Percentiles rank a stretch among this genome's conserved stretches.
These are phyloP conservation scores for Fagopyrum esculentum DNA, from an alignment of 148 eudicot genomes.

Conservation along the genomic window DNA sequence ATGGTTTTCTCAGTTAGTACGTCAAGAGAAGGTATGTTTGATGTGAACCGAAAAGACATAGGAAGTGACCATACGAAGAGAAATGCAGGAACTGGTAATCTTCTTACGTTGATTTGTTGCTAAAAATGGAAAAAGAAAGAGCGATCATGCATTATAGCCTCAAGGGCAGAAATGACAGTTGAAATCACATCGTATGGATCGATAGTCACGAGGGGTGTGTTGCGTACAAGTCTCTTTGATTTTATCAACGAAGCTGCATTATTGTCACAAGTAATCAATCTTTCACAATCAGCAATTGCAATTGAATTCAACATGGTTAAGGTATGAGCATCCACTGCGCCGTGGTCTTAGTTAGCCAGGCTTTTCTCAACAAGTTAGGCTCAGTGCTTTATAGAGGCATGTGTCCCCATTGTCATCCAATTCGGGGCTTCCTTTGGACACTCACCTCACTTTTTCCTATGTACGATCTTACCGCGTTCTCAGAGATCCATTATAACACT, in stretches of 20 bases:
- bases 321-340: not conserved
- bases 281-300: not conserved
- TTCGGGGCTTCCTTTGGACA: not conserved
- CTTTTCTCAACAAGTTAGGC: conserved; percentile 8
- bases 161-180: not conserved
- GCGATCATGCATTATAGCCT: not conserved
- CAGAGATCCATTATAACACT: no score
- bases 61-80: conserved; percentile 3
- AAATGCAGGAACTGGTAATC: not conserved
- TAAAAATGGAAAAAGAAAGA: not conserved
- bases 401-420: not conserved
- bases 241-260: not conserved
- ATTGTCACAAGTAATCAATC: not conserved
- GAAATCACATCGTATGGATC: not conserved
- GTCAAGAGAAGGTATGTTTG: not conserved
- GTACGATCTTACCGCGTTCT: no score
- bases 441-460: not conserved
- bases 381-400: not conserved
- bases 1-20: not conserved
- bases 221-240: not conserved
- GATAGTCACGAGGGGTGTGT: not conserved
- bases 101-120: not conserved
- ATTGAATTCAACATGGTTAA: not conserved
- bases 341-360: not conserved
- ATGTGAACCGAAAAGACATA: not conserved